phyloP scores from a whole-genome alignment of 164 flowering plant genomes.

The Magnolia officinalis region DNA sequence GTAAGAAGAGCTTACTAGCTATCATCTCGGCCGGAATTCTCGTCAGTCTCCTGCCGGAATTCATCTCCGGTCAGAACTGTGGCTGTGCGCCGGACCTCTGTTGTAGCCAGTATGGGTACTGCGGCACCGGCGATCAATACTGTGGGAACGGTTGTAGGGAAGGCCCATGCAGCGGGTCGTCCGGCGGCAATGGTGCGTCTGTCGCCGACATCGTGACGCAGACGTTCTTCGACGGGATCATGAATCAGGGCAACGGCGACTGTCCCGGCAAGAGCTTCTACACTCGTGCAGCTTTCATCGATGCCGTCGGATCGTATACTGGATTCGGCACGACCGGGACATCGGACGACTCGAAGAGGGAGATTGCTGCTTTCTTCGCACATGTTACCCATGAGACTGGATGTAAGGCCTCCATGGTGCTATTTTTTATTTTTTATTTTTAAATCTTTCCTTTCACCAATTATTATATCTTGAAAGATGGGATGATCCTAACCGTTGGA shows the following conservation, averaged over 20 bases:
- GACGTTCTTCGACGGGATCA: slow-evolving; percentile 34
- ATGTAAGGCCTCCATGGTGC: slow-evolving; percentile 19
- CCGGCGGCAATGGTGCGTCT: not conserved
- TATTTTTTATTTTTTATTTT: slow-evolving; percentile 16
- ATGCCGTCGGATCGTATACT: slow-evolving; percentile 23
- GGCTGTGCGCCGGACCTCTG: no score
- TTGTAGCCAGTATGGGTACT: no score
- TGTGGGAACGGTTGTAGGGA: no score
- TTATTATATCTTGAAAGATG: slow-evolving; percentile 21
- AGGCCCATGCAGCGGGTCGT: no score
- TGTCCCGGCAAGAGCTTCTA: slow-evolving; percentile 39
- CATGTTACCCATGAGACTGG: slow-evolving; percentile 43
- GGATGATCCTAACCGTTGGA: no score
- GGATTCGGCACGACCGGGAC: slow-evolving; percentile 31
- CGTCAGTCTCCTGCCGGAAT: not conserved
- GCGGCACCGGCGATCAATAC: no score
- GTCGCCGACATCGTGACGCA: slow-evolving; percentile 36
- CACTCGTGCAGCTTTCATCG: slow-evolving; percentile 25
- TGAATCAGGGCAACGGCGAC: slow-evolving; percentile 18
- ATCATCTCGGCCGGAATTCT: not conserved
- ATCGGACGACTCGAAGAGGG: slow-evolving; percentile 32
- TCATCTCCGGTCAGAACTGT: not conserved
- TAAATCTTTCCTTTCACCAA: slow-evolving; percentile 32
- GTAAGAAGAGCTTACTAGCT: not conserved
- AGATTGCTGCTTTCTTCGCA: slow-evolving; percentile 42